A percentile compares a stretch with the other conserved stretches of the same genome.
Conservation (phyloP, 345 rosid genomes). For the Bruguiera parviflora region DNA sequence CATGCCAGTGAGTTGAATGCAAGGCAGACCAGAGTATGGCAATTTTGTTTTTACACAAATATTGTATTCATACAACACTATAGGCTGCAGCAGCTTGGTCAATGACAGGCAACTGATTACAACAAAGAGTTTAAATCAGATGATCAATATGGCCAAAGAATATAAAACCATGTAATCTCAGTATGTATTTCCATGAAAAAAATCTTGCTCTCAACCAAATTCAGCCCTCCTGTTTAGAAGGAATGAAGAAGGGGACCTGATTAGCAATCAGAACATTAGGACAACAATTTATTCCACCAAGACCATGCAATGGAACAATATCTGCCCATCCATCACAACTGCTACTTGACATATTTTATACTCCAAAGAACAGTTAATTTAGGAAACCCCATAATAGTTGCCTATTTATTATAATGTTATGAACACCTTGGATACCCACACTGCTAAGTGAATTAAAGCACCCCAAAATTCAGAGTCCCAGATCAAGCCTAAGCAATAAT, state of each 20-base stretch:
- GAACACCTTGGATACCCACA: not conserved
- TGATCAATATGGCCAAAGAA: too few relatives aligned
- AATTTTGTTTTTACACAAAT: too few relatives aligned
- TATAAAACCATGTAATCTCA: too few relatives aligned
- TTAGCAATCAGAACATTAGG: not conserved
- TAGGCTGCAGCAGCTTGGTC: too few relatives aligned
- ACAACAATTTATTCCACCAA: not conserved
- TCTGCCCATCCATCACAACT: not conserved
- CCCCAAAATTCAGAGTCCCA: too few relatives aligned
- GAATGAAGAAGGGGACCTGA: not conserved
- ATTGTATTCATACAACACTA: too few relatives aligned
- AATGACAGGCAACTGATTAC: too few relatives aligned
- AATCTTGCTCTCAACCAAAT: too few relatives aligned
- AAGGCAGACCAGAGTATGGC: not conserved
- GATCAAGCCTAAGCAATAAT: too few relatives aligned
- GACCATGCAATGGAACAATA: not conserved
- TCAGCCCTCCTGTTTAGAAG: not conserved
- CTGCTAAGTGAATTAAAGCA: not conserved
- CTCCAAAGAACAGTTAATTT: constrained; percentile 1
- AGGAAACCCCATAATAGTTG: not conserved
- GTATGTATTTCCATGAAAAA: too few relatives aligned
- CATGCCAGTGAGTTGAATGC: not conserved
- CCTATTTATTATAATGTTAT: not conserved
- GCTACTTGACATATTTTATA: not conserved
- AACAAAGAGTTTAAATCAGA: too few relatives aligned